phyloP scores from a whole-genome alignment of 805 yeast species.

The Candida tibetensis region DNA sequence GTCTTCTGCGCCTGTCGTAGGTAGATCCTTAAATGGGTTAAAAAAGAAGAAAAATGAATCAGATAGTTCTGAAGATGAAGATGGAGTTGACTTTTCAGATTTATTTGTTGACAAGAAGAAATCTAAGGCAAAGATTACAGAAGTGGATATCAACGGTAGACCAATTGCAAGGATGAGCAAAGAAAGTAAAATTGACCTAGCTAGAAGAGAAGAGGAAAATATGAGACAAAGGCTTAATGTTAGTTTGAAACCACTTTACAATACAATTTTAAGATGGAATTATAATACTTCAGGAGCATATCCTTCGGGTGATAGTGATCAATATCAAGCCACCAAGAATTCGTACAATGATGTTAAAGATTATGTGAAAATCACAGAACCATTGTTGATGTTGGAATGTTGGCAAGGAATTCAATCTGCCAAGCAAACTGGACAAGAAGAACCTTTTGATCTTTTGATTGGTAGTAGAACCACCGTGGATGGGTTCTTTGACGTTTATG shows the following conservation, averaged over 20 bases:
- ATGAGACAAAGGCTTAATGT: constrained; percentile 80
- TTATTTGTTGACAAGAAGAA: constrained; percentile 37
- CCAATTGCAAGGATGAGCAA: constrained; percentile 24
- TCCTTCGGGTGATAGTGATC: constrained; percentile 51
- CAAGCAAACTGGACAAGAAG: constrained; percentile 55
- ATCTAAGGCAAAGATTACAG: constrained; percentile 32
- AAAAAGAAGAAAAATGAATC: constrained; percentile 29
- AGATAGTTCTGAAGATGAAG: constrained; percentile 38
- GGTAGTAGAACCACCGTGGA: constrained; percentile 84
- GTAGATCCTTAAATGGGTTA: constrained; percentile 36
- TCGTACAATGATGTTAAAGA: constrained; percentile 57
- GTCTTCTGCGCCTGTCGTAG: constrained; percentile 21
- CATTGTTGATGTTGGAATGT: constrained; percentile 80
- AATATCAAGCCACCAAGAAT: constrained; percentile 50
- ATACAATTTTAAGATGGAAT: constrained; percentile 71
- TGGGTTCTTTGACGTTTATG: constrained; percentile 83
- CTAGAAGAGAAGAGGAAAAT: constrained; percentile 60
- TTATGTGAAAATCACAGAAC: constrained; percentile 70
- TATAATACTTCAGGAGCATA: constrained; percentile 53
- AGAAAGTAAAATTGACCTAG: constrained; percentile 27
- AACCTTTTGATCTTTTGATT: constrained; percentile 62
- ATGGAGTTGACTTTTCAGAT: constrained; percentile 39
- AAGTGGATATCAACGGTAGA: constrained; percentile 45
- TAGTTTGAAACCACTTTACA: constrained; percentile 72
- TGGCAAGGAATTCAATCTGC: constrained; percentile 88